Evolutionary conservation across 768 basidiomycete genomes (phyloP), one percentile per base, ranked within the genome.

Genomic region (Pleurotus salmoneostramineus): DNA sequence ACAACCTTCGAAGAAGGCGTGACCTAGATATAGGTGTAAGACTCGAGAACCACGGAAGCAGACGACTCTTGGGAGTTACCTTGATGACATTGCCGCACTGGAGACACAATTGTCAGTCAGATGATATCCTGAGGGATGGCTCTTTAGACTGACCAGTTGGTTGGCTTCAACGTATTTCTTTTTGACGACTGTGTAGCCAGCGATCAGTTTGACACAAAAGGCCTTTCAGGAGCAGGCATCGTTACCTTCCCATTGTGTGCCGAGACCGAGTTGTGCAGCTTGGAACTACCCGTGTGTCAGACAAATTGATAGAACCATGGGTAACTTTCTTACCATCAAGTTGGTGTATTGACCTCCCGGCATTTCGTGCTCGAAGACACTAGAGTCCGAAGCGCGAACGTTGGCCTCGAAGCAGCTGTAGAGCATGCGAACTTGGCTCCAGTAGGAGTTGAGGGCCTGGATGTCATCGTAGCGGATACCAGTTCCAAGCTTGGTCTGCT

Each of bases 331-430:
- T 69, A 93, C 92, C 92, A 94, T 94, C 64, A 94, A 76, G 72
- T 94, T 94, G 34, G 93, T 94, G 71, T 93, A 94, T 71, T 94
- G 93, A 46, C 95, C 96, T 69, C 95, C 97, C 56, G 96, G 96
- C 97, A 99, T 98, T 75, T 97, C 95, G 74, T 98, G 96, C 68
- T 95, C 95, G 71, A 98, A 99, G 55, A 98, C 95, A 74, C 93
- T 94, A 49, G 95, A 97, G 70, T 98, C 97, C 54, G 94, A 95
- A 27, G 95, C 93, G 55, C 94, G 86, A 64, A 98, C 95, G 68
- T 97, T 97, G 56, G 97, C 97, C 72, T 98, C 97, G 78, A 99
- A 99, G 78, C 95, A 97, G 69, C 83, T 72, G 77, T 99, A 99
- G 48, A 98, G 83, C 75, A 91, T 77, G 69, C 97, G 91, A 70